Percentiles rank a stretch among this genome's conserved stretches.
Evolutionary conservation across 805 yeast genomes (phyloP).

Genomic region (Teunomyces panamensis): DNA sequence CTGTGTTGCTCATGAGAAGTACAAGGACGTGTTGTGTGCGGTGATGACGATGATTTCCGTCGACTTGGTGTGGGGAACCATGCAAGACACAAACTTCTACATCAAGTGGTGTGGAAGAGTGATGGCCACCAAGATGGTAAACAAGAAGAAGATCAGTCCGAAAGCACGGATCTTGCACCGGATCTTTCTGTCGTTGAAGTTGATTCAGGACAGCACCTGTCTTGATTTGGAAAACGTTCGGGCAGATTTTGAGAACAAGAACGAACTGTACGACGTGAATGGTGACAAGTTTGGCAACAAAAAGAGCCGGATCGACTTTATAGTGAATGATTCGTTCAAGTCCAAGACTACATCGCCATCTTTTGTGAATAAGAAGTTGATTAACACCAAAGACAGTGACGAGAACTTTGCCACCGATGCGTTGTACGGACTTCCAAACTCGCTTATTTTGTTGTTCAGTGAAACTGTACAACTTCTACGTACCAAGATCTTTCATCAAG

Average conservation of each 20-base stretch:
- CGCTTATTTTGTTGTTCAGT: slow-evolving; percentile 67
- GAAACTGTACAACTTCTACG: slow-evolving; percentile 68
- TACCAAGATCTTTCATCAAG: slow-evolving; percentile 53
- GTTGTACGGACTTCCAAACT: slow-evolving; percentile 80
- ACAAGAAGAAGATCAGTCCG: slow-evolving; percentile 61
- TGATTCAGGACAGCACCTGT: slow-evolving; percentile 76
- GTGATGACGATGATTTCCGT: slow-evolving; percentile 83
- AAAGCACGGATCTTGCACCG: slow-evolving; percentile 78
- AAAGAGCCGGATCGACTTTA: slow-evolving; percentile 24
- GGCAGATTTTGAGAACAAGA: slow-evolving; percentile 28
- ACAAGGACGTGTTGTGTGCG: slow-evolving; percentile 81
- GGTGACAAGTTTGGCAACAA: slow-evolving; percentile 28
- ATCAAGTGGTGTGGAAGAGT: slow-evolving; percentile 74
- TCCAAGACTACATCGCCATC: slow-evolving; percentile 31
- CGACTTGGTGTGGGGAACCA: slow-evolving; percentile 87
- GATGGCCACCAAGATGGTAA: slow-evolving; percentile 64
- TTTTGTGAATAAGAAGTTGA: slow-evolving; percentile 40
- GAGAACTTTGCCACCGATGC: slow-evolving; percentile 72
- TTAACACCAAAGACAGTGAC: slow-evolving; percentile 49
- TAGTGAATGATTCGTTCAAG: slow-evolving; percentile 14
- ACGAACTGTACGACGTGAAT: slow-evolving; percentile 34
- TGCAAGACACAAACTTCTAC: slow-evolving; percentile 79
- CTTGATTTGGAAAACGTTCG: slow-evolving; percentile 33
- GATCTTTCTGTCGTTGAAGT: slow-evolving; percentile 68
- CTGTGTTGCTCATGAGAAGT: slow-evolving; percentile 55